A percentile compares a stretch with the other conserved stretches of the same genome.
Evolutionary conservation across 1,139 yeast species (phyloP).

Genomic region (Blastobotrys arbuscula): DNA sequence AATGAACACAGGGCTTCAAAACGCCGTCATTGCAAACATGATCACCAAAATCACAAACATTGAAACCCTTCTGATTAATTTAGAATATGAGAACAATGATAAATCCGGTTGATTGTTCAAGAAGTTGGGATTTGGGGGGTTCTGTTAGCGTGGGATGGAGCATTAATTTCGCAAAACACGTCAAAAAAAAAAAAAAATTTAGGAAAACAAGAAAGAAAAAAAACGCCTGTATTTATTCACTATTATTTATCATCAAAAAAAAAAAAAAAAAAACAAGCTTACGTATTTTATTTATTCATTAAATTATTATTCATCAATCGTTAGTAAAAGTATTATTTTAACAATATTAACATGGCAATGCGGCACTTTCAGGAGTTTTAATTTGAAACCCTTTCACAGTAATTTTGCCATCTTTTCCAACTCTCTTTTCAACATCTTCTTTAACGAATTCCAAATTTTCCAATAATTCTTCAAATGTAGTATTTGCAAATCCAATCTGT

Average conservation of each 20-base stretch:
- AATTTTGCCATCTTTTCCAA: constrained; percentile 3
- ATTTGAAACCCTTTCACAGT: constrained; percentile 21
- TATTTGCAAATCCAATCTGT: constrained; percentile 22
- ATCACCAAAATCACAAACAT: not conserved
- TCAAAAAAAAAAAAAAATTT: not conserved
- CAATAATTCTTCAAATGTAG: constrained; percentile 20
- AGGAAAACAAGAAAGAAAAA: not conserved
- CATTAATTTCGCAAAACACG: no score
- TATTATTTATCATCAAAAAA: not conserved
- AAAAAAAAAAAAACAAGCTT: not conserved
- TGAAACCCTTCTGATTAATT: not conserved
- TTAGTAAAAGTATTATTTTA: not conserved
- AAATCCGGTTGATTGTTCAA: not conserved
- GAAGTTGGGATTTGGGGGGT: not conserved
- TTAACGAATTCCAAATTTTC: constrained; percentile 23
- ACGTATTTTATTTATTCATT: not conserved
- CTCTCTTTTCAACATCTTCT: constrained; percentile 18
- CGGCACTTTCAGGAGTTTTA: constrained; percentile 10
- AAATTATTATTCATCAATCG: not conserved
- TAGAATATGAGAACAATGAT: not conserved
- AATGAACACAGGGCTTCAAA: not conserved
- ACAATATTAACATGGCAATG: constrained; percentile 4
- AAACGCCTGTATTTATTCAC: not conserved
- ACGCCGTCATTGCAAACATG: not conserved
- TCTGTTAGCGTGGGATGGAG: not conserved